Evolutionary conservation across 768 basidiomycete genomes (phyloP), one percentile per base, ranked within the genome.

Genomic region (Boletus tylopilopsis): DNA sequence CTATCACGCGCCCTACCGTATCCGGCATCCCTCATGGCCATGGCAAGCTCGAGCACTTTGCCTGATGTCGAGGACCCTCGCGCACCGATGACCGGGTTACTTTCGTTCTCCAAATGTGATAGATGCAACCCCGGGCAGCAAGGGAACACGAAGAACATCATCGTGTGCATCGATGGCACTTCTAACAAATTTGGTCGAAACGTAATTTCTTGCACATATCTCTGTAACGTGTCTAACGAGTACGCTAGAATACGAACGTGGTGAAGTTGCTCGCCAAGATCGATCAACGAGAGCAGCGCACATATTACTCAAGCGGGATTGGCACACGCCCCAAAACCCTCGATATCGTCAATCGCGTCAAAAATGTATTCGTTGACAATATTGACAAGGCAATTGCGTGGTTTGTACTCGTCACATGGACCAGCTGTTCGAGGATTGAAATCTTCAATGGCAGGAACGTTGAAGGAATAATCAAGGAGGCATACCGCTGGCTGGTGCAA

Each of bases 331-430:
- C 62, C 0, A 62, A 59, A 34, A 59, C 66, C 3, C 40, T 55
- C 11, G 62, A 67, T 42, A 50, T 65, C 2, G 1, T 71, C 11
- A 21, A 37, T 25, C 60, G 54, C 12, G 32, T 59, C 8, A 53
- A 46, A 35, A 49, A 51, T 43, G 54, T 39, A 6, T 23, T 60
- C 18, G 43, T 48, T 11, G 58, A 70, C 39, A 62, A 46, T 13
- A 51, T 73, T 16, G 72, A 73, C 51, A 50, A 71, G 55, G 72
- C 68, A 0, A 58, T 75, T 49, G 74, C 71, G 36, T 66, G 64
- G 74, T 74, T 29, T 5, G 64, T 54, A 24, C 15, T 19, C 21
- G 13, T 33, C 45, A 32, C 34, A n/a, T 33, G 21, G 2, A n/a
- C 41, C 6, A 15, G 29, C 36, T 27, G 24, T n/a, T n/a, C n/a